Percentiles rank a stretch among this genome's conserved stretches.
These are phyloP conservation scores for Solanum chmielewskii DNA, from an alignment of 257 asterid genomes.

Conservation along the genomic window DNA sequence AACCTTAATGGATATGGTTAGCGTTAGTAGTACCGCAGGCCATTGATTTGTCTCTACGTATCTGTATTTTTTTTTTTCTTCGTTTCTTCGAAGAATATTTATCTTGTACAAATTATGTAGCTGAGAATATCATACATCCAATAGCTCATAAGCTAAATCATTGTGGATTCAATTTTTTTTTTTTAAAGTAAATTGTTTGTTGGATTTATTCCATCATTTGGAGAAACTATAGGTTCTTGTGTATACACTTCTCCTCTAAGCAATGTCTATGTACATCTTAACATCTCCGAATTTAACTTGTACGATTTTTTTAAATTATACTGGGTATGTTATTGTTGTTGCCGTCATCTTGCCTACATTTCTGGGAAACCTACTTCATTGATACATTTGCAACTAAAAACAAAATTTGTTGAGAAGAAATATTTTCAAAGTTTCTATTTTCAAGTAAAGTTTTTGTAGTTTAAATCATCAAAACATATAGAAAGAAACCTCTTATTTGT, in stretches of 20 bases:
- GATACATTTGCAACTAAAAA: not conserved
- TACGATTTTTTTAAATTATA: not conserved
- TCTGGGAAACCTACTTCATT: not conserved
- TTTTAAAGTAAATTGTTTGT: not conserved
- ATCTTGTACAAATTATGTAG: not conserved
- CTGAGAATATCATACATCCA: not conserved
- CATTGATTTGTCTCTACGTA: not conserved
- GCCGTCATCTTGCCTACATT: not conserved
- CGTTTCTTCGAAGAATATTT: not conserved
- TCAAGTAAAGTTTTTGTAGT: not conserved
- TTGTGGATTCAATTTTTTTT: not conserved
- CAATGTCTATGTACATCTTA: not conserved
- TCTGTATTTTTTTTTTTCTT: not conserved
- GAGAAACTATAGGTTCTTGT: not conserved
- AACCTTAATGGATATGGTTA: constrained; percentile 65
- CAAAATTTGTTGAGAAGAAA: not conserved
- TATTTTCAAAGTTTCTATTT: not conserved
- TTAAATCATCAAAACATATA: not conserved
- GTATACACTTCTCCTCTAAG: not conserved
- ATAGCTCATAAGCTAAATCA: not conserved
- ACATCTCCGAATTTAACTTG: not conserved
- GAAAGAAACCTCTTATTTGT: not conserved
- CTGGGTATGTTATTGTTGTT: not conserved
- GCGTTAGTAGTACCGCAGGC: constrained; percentile 52
- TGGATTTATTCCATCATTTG: not conserved